Percentiles rank a stretch among this genome's conserved stretches.
Conservation (phyloP, 1,284 basidiomycete genomes). For the Crepidotus sp. region DNA sequence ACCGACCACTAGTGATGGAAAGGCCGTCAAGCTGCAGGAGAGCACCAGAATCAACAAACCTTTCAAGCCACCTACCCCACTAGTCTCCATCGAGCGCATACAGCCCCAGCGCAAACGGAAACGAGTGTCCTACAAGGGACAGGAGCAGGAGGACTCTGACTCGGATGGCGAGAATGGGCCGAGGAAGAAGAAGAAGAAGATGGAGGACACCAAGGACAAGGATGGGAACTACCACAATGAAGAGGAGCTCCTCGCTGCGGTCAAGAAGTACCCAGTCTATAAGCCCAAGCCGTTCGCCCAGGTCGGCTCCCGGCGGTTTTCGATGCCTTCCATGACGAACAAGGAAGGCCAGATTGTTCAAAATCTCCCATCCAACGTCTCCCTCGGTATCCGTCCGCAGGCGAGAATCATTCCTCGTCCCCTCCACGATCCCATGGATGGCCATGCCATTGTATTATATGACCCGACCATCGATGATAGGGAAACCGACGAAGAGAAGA, state of each 20-base stretch:
- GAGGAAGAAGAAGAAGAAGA: conserved; percentile 50
- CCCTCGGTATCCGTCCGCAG: conserved; percentile 82
- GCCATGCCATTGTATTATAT: conserved; percentile 95
- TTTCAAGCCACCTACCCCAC: conserved; percentile 66
- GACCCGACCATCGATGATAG: conserved; percentile 93
- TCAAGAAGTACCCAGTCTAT: conserved; percentile 77
- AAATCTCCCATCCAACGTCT: conserved; percentile 58
- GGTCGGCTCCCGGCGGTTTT: conserved; percentile 57
- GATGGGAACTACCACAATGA: conserved; percentile 49
- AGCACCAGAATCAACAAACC: conserved; percentile 67
- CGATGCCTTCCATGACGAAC: conserved; percentile 81
- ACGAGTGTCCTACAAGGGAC: conserved; percentile 72
- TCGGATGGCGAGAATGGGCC: conserved; percentile 37
- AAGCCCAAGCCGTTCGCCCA: conserved; percentile 73
- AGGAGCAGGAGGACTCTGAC: conserved; percentile 44
- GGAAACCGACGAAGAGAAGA: conserved; percentile 79
- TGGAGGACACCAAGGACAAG: conserved; percentile 41
- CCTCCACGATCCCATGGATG: conserved; percentile 93
- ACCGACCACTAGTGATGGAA: conserved; percentile 62
- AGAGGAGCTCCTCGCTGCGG: conserved; percentile 48
- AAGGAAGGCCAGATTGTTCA: conserved; percentile 69
- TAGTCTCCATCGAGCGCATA: conserved; percentile 38
- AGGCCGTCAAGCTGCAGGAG: conserved; percentile 54
- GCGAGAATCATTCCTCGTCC: conserved; percentile 84
- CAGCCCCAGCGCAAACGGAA: conserved; percentile 76